Conservation (phyloP, 2,329 filamentous ascomycete species). For the Aureobasidium sp. region DNA sequence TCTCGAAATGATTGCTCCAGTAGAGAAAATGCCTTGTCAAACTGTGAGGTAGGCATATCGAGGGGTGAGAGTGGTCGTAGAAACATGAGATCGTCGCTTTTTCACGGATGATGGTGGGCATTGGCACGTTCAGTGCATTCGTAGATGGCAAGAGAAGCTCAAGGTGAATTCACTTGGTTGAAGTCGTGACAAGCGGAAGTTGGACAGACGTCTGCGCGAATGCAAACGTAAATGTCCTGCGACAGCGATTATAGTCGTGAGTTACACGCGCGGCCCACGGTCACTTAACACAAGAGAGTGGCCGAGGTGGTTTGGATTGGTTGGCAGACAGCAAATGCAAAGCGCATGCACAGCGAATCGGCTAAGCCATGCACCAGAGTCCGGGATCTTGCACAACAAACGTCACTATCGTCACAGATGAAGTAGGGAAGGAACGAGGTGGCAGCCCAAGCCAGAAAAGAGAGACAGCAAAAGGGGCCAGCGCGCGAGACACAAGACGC, state of each 20-base stretch:
- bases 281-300: neutral
- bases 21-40: conserved; percentile 15
- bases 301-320: neutral
- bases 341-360: conserved; percentile 12
- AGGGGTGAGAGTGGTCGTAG: neutral
- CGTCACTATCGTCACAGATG: neutral
- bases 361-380: conserved; percentile 9
- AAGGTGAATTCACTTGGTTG: neutral
- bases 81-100: conserved; percentile 9
- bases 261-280: conserved; percentile 7
- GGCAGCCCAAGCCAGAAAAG: neutral
- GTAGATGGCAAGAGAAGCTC: neutral
- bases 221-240: neutral
- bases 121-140: conserved; percentile 8
- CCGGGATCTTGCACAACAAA: neutral
- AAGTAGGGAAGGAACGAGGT: neutral
- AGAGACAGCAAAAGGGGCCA: neutral
- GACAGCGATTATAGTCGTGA: neutral
- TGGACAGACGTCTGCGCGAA: neutral
- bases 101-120: neutral
- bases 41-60: conserved; percentile 14
- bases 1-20: conserved; percentile 16
- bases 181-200: neutral
- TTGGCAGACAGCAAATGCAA: conserved; percentile 1
- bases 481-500: neutral